Evolutionary conservation across 306 rosid genomes (phyloP), one percentile per base, ranked within the genome.

Genomic region (Amphicarpaea edgeworthii): DNA sequence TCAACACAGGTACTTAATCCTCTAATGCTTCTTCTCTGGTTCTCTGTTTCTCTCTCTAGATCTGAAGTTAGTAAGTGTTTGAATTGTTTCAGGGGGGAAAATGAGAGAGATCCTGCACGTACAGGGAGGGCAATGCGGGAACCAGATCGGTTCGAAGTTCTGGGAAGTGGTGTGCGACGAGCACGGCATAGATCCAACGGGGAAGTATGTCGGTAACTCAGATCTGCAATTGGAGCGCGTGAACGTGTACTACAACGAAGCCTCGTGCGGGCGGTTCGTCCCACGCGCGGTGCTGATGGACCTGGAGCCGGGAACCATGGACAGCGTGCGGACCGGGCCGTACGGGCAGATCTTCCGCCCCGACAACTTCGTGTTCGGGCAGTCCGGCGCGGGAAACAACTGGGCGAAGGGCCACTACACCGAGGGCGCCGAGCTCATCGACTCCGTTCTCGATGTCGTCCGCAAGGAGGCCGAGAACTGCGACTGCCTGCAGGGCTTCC

Each of bases 101-200:
- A 87, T 87, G 90, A 87, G 90, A 38, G 90, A 87, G 54, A 87
- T 87, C 77, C 90, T 87, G 77, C 90, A 87, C 40, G 69, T 87
- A 61, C 90, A 87, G 62, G 90, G 86, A 72, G 90, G 90, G 15
- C 90, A 87, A 75, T 87, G 90, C 32, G 90, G 90, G 54, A 87
- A 87, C 85, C 88, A 87, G 83, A 87, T 87, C 61, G 90, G 90
- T 68, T 81, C 88, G 5, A 87, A 87, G 75, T 87, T 87, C 81
- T 87, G 90, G 90, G 90, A 87, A 59, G 88, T 87, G 14, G 85
- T 87, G 24, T 87, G 90, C n/a, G 90, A 87, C 6, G 90, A 87
- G 77, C 90, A 87, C 57, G 90, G 90, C 32, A 82, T 87, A 79
- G 90, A 87, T 79, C 90, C 90, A 0, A 84, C 90, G 11, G 90